Evolutionary conservation across 2,329 filamentous ascomycete species (phyloP), one percentile per base, ranked within the genome.

Genomic region (Dendrostoma leiphaemia): DNA sequence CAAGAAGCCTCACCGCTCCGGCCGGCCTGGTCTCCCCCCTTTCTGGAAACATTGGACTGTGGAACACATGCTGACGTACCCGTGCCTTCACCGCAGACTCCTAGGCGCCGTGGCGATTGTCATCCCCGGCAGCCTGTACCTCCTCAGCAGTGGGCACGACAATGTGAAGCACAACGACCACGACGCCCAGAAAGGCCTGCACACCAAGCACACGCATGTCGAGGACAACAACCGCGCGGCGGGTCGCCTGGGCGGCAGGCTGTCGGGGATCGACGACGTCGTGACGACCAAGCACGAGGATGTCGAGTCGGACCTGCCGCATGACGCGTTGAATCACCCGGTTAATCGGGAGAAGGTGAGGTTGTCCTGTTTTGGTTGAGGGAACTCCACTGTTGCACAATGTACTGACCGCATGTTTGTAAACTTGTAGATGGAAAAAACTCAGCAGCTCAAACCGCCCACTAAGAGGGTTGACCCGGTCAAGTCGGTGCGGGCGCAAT

Each of bases 161-260:
- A 28, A 41, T 3, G 21, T 46, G 1, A 28, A 38, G 24, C 54
- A 56, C 54, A 56, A 56, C 32, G 54, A 56, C 38, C 54, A 53
- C 50, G 49, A 24, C n/a, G 49, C 38, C n/a, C 54, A 53, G 34
- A 44, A 48, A 19, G 21, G 38, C 15, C 19, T 51, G 3, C 48
- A 38, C 9, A 28, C 37, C 26, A 34, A 23, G 10, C 21, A 37
- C 37, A 26, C 29, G 7, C 9, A n/a, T 2, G 37, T 51, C 7
- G 38, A 51, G 21, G 40, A 51, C 17, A 43, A 31, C 13, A 43
- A 43, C 10, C 31, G 40, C 21, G 32, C 46, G 12, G 46, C 38
- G 8, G 44, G 44, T 21, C 28, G 37, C 2, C 6, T 31, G 17
- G 48, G 48, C 19, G 29, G 48, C 8, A 34, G 34, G 31, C 15